Evolutionary conservation across 768 basidiomycete species (phyloP), one percentile per base, ranked within the genome.

Genomic region (Ramaria sp.): DNA sequence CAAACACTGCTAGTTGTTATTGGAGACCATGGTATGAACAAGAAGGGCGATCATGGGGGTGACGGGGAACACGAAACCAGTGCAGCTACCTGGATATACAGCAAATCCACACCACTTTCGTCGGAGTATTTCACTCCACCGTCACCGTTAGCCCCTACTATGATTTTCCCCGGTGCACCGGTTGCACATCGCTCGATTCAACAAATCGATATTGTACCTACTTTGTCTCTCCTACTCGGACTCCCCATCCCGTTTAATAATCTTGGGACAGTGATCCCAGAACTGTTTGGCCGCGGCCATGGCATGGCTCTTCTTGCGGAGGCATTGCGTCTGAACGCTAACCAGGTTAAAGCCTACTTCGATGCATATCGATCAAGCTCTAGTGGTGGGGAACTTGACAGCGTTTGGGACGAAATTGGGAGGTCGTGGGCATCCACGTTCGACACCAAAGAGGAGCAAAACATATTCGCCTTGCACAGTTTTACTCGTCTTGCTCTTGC

Each of bases 21-120:
- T 1, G 96, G 96, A 1, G 95, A 99, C 64, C 96, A 98, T 62
- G 96, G 96, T 0, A 98, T 99, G 96, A 93, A 97, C 62, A 73
- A 78, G 38, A 77, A 85, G 20, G 96, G 96, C 1, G 94, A 99
- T 61, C 95, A 98, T 60, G 96, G 96, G 0, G 95, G 96, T 1
- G 96, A 97, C 61, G 83, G 85, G 0, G 71, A 73, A 3, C 76
- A 85, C 27, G 95, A 99, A 64, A 90, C 91, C 0, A 84, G 87
- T 10, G 74, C 91, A 1, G 92, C 78, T 0, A 67, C 95, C 36
- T 98, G 95, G 95, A 71, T 98, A 42, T 99, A 96, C 69, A 88
- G 85, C 70, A 95, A 94, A 65, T 77, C 79, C 0, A 68, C 67
- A 0, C 64, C 73, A 0, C 65, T 92, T 32, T 24, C 45, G 25